phyloP scores from a whole-genome alignment of 306 rosid species.

The Casuarina cunninghamiana region DNA sequence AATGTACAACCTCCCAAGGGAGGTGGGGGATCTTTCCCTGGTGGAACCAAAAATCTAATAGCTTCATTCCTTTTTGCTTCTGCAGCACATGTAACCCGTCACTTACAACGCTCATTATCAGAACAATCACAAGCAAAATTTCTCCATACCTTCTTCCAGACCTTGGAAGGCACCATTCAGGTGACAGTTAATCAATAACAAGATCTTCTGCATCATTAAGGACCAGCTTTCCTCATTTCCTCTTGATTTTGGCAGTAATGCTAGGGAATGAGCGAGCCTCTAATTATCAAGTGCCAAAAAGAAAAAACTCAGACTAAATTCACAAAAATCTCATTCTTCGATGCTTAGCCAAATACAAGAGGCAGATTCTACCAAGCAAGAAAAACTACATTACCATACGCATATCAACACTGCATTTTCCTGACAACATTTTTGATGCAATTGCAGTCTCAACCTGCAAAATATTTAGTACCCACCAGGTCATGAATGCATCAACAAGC shows the following conservation, averaged over 20 bases:
- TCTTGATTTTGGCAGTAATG: constrained; percentile 79
- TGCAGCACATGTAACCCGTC: constrained; percentile 39
- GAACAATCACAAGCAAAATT: constrained; percentile 17
- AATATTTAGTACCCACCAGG: constrained; percentile 21
- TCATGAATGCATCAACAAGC: constrained; percentile 19
- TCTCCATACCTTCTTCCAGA: constrained; percentile 71
- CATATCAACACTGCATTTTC: constrained; percentile 61
- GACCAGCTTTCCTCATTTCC: constrained; percentile 91
- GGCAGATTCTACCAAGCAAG: constrained; percentile 22
- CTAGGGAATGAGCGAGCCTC: constrained; percentile 81
- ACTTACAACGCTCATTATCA: constrained; percentile 17
- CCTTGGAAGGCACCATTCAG: constrained; percentile 74
- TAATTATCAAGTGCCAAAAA: constrained; percentile 45
- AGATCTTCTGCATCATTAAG: constrained; percentile 63
- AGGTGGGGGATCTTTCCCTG: constrained; percentile 64
- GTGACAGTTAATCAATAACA: constrained; percentile 58
- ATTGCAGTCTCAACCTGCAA: constrained; percentile 76
- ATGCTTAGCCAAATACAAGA: constrained; percentile 1
- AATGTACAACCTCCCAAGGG: constrained; percentile 54
- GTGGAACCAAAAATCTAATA: constrained; percentile 49
- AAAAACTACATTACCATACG: constrained; percentile 57
- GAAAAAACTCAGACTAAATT: constrained; percentile 28
- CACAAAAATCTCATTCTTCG: constrained; percentile 3
- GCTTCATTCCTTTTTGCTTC: constrained; percentile 45
- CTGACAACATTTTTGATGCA: constrained; percentile 60